phyloP scores from a whole-genome alignment of 495 filamentous ascomycete genomes.

The Neurospora sp. region DNA sequence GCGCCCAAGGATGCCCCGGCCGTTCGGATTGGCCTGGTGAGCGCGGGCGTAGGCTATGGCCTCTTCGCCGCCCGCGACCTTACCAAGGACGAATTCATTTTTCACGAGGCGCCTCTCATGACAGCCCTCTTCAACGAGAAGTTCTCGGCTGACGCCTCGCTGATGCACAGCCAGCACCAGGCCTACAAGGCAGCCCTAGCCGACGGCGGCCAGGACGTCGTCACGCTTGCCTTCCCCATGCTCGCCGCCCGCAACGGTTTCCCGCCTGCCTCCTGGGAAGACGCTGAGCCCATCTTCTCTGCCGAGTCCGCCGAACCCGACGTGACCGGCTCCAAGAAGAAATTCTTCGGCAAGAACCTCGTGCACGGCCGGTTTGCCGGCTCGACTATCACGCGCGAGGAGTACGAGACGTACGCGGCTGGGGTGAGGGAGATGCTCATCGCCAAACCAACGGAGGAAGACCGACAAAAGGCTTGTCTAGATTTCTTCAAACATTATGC shows the following conservation, averaged over 20 bases:
- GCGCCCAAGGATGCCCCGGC: constrained; percentile 10
- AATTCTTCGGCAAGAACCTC: constrained; percentile 10
- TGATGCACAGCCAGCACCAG: constrained; percentile 4
- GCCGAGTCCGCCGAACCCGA: background rate
- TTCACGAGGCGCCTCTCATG: constrained; percentile 18
- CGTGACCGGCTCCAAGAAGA: background rate
- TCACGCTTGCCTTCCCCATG: constrained; percentile 7
- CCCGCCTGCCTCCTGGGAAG: background rate
- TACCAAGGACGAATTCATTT: constrained; percentile 15
- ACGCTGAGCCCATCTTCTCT: background rate
- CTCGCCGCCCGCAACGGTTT: constrained; percentile 7
- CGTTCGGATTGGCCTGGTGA: constrained; percentile 13
- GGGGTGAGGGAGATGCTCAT: background rate
- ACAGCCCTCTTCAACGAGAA: constrained; percentile 14
- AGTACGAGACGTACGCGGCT: constrained; percentile 12
- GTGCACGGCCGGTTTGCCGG: constrained; percentile 9
- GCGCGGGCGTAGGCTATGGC: constrained; percentile 15
- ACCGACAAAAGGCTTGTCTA: constrained; percentile 1
- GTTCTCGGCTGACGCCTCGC: constrained; percentile 1
- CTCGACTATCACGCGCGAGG: constrained; percentile 4
- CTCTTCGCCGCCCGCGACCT: constrained; percentile 20
- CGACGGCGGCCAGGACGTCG: background rate
- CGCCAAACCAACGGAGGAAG: background rate
- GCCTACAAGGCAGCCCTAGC: constrained; percentile 5
- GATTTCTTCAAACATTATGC: constrained; percentile 22